These are phyloP conservation scores for Aspergillus tanneri DNA, from an alignment of 2,329 filamentous ascomycete genomes.

Conservation along the genomic window DNA sequence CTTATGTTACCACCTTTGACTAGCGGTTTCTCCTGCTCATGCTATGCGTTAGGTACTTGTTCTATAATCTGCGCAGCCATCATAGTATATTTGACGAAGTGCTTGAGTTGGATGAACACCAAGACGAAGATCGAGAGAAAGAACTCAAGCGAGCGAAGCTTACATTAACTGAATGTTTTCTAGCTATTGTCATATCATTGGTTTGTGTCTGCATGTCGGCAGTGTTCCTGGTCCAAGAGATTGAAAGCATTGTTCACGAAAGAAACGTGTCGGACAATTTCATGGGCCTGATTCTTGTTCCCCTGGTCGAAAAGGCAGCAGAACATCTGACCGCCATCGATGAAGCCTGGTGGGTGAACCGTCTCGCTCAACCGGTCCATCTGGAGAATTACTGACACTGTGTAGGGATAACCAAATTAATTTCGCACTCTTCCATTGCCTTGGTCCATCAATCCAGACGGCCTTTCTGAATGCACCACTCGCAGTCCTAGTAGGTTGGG, in stretches of 20 bases:
- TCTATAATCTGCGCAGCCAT: constrained; percentile 74
- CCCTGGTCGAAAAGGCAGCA: constrained; percentile 80
- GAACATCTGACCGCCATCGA: constrained; percentile 82
- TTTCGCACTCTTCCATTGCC: constrained; percentile 78
- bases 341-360: constrained; percentile 67
- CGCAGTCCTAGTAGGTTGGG: constrained; percentile 81
- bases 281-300: constrained; percentile 70
- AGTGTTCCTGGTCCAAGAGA: constrained; percentile 70
- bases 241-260: constrained; percentile 59
- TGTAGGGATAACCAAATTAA: constrained; percentile 62
- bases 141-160: constrained; percentile 65
- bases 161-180: constrained; percentile 69
- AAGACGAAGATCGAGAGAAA: constrained; percentile 62
- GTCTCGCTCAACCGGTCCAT: neutral
- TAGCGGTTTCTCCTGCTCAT: constrained; percentile 8
- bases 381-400: constrained; percentile 11
- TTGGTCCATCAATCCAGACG: constrained; percentile 85
- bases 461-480: constrained; percentile 84
- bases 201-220: constrained; percentile 71
- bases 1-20: neutral
- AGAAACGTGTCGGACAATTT: constrained; percentile 58
- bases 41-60: constrained; percentile 48
- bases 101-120: constrained; percentile 67
- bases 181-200: constrained; percentile 65
- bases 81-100: constrained; percentile 74